Conservation (phyloP, 768 basidiomycete genomes). For the Lentinula edodes region DNA sequence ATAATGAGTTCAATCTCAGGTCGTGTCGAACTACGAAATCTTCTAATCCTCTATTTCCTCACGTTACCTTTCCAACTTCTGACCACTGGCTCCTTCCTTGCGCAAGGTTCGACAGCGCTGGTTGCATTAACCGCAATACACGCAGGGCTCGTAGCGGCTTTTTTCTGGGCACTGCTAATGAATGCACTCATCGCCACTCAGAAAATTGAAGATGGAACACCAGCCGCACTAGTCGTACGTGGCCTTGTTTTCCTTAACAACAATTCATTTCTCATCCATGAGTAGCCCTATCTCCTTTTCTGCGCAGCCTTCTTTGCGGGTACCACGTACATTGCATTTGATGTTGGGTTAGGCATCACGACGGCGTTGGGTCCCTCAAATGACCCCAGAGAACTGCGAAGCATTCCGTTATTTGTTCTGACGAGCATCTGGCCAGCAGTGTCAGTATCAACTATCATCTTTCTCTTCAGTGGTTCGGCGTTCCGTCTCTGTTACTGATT, state of each 20-base stretch:
- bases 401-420: conserved; percentile 76
- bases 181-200: conserved; percentile 83
- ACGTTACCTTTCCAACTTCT: conserved; percentile 78
- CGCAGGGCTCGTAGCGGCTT: conserved; percentile 64
- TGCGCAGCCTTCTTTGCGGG: conserved; percentile 56
- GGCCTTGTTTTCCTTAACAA: conserved; percentile 38
- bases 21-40: conserved; percentile 64
- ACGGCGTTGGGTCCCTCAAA: conserved; percentile 51
- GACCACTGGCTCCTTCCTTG: conserved; percentile 71
- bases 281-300: conserved; percentile 60
- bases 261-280: background rate
- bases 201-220: conserved; percentile 86
- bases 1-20: conserved; percentile 28
- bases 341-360: conserved; percentile 69
- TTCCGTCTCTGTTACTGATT: background rate
- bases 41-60: conserved; percentile 62
- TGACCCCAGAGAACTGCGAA: conserved; percentile 51
- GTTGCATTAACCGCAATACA: conserved; percentile 74
- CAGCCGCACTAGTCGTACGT: conserved; percentile 38
- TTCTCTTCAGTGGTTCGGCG: background rate
- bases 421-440: conserved; percentile 74
- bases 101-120: conserved; percentile 70
- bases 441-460: conserved; percentile 34
- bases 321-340: conserved; percentile 81
- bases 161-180: conserved; percentile 77